phyloP scores from a whole-genome alignment of 2,329 filamentous ascomycete genomes.

The Sodiomyces alkalinus region DNA sequence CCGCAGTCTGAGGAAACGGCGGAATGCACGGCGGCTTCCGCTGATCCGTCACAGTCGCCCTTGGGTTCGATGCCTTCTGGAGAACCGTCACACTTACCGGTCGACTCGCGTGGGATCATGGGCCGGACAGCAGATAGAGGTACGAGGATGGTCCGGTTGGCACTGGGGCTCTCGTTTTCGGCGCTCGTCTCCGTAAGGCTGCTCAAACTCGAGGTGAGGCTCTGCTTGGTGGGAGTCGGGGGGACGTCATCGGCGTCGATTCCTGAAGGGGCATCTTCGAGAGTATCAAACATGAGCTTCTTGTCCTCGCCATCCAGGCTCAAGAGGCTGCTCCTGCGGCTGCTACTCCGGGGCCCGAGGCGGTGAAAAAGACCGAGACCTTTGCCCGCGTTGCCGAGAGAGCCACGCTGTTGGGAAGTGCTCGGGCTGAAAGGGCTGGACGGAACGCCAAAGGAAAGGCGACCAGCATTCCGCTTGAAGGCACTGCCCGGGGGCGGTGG shows the following conservation, averaged over 20 bases:
- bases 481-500: conserved; percentile 43
- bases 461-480: conserved; percentile 48
- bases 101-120: conserved; percentile 19
- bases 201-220: conserved; percentile 24
- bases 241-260: conserved; percentile 46
- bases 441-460: conserved; percentile 60
- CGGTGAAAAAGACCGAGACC: conserved; percentile 53
- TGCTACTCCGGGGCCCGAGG: conserved; percentile 29
- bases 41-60: conserved; percentile 1
- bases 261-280: conserved; percentile 25
- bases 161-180: conserved; percentile 30
- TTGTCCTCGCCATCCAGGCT: conserved; percentile 69
- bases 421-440: conserved; percentile 65
- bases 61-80: neutral
- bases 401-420: conserved; percentile 27
- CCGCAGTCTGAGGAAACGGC: conserved; percentile 17
- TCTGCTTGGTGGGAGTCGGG: conserved; percentile 84
- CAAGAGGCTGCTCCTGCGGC: conserved; percentile 53
- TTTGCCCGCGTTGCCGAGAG: conserved; percentile 40
- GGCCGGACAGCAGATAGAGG: conserved; percentile 26
- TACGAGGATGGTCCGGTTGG: conserved; percentile 25
- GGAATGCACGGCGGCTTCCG: conserved; percentile 9
- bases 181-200: conserved; percentile 22
- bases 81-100: conserved; percentile 25
- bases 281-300: conserved; percentile 34